Base-by-base conservation (phyloP, 148 eudicot species). In the Hydrangea macrophylla region DNA sequence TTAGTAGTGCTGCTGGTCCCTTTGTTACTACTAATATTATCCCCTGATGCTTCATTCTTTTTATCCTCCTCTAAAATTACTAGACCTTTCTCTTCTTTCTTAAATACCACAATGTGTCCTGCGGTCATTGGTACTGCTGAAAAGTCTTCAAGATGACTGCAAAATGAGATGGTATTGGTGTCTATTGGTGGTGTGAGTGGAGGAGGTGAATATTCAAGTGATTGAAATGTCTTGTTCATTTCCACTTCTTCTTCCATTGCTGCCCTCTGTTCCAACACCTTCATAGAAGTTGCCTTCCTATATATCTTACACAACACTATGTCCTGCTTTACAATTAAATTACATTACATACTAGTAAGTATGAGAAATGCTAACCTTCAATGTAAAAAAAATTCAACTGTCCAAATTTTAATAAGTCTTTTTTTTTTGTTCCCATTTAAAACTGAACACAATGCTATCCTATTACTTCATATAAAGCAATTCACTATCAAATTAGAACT, bases 401-500 rank as follows among this genome's bases (percentile, higher is more conserved):
- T n/a, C n/a, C n/a, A n/a, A n/a, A n/a, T n/a, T n/a, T n/a, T n/a
- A n/a, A n/a, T n/a, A n/a, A n/a, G n/a, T n/a, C n/a, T n/a, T n/a
- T n/a, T n/a, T n/a, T n/a, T n/a, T n/a, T n/a, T n/a, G n/a, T n/a
- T n/a, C n/a, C n/a, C n/a, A n/a, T n/a, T n/a, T n/a, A n/a, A n/a
- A n/a, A n/a, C n/a, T n/a, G n/a, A n/a, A n/a, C n/a, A n/a, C n/a
- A n/a, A n/a, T n/a, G n/a, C n/a, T n/a, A n/a, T n/a, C n/a, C n/a
- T n/a, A n/a, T n/a, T n/a, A n/a, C n/a, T n/a, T n/a, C n/a, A n/a
- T n/a, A n/a, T n/a, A n/a, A n/a, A n/a, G n/a, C n/a, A n/a, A n/a
- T n/a, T n/a, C n/a, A n/a, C n/a, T n/a, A n/a, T n/a, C 97, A 68
- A 90, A 88, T 55, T 90, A 94, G 72, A 88, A 88, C 97, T 97